Conservation (phyloP, 2,329 filamentous ascomycete species). For the Chlorencoelia australis region DNA sequence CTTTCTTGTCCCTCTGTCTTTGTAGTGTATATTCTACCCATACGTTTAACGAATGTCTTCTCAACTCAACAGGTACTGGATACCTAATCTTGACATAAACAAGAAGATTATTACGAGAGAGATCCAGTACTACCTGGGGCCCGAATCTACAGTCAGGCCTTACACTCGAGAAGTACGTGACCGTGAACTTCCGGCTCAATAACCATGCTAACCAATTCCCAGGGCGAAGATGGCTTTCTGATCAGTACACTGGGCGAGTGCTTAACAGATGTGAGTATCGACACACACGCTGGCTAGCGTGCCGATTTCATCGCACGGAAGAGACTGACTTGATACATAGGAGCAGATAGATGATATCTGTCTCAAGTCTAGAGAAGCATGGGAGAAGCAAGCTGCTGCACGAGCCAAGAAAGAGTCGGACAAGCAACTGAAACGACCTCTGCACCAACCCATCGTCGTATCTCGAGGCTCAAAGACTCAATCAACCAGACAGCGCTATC, state of each 20-base stretch:
- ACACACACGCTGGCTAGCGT: not conserved
- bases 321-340: constrained; percentile 27
- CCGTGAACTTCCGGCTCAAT: constrained; percentile 16
- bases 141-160: constrained; percentile 45
- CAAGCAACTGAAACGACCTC: constrained; percentile 43
- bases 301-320: not conserved
- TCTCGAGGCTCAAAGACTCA: constrained; percentile 29
- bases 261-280: constrained; percentile 44
- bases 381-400: constrained; percentile 46
- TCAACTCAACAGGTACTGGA: constrained; percentile 49
- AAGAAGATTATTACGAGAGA: constrained; percentile 50
- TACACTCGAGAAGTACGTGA: constrained; percentile 44
- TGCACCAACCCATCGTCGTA: constrained; percentile 46
- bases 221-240: constrained; percentile 53
- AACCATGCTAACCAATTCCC: constrained; percentile 9
- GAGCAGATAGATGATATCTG: constrained; percentile 56
- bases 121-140: constrained; percentile 48
- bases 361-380: constrained; percentile 46
- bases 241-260: constrained; percentile 48
- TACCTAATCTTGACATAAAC: constrained; percentile 48
- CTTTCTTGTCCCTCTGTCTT: not conserved
- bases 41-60: constrained; percentile 20
- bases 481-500: constrained; percentile 10
- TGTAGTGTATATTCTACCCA: constrained; percentile 2
- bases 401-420: constrained; percentile 34